Evolutionary conservation across 345 rosid genomes (phyloP).

Genomic region (Lagerstroemia speciosa): DNA sequence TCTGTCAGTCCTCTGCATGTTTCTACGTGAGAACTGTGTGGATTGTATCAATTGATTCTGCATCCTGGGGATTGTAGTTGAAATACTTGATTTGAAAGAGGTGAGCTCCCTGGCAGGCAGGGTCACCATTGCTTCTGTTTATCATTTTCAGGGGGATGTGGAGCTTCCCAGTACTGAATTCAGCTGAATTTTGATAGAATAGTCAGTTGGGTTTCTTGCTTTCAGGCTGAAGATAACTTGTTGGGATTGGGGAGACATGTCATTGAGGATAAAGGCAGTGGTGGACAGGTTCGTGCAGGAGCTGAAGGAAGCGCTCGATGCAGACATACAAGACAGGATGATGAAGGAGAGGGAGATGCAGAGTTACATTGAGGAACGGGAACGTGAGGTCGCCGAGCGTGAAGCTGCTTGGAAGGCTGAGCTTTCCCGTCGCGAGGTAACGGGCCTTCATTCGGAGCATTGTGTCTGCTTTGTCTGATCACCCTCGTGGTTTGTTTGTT

Average conservation of each 20-base stretch:
- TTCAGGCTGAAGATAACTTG: background rate
- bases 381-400: slow-evolving; percentile 94
- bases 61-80: background rate
- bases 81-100: background rate
- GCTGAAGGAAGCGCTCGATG: slow-evolving; percentile 89
- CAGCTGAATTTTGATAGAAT: background rate
- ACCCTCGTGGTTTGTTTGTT: background rate
- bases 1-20: background rate
- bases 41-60: background rate
- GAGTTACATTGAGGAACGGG: slow-evolving; percentile 89
- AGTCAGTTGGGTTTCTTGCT: background rate
- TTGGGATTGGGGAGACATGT: slow-evolving; percentile 33
- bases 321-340: slow-evolving; percentile 87
- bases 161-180: background rate
- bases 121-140: background rate
- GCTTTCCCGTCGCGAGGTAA: slow-evolving; percentile 91
- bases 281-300: slow-evolving; percentile 95
- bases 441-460: background rate
- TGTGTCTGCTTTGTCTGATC: background rate
- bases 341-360: slow-evolving; percentile 99
- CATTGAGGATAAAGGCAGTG: slow-evolving; percentile 77
- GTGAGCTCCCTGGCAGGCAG: background rate
- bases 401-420: slow-evolving; percentile 99
- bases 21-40: background rate
- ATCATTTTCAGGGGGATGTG: background rate